phyloP scores from a whole-genome alignment of 345 rosid species.

The Salix suchowensis region DNA sequence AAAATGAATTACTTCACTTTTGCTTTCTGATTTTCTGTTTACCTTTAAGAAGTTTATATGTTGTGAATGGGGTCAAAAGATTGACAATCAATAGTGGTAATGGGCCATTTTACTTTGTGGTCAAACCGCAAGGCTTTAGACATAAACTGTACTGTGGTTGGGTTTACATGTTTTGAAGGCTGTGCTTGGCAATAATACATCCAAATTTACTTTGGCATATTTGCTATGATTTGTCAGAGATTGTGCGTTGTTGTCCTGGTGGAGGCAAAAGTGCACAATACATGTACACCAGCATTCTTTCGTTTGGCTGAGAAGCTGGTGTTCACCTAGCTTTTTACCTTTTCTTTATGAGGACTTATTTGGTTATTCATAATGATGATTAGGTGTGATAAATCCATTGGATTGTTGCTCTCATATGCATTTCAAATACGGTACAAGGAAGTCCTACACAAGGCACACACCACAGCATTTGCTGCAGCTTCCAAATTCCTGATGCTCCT shows the following conservation, averaged over 20 bases:
- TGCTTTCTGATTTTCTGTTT: neutral
- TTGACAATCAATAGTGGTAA: neutral
- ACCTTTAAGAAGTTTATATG: neutral
- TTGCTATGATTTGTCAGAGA: neutral
- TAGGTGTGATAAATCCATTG: conserved; percentile 62
- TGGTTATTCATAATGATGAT: neutral
- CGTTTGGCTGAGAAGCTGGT: neutral
- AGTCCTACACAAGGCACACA: conserved; percentile 69
- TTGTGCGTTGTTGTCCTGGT: neutral
- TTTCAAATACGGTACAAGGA: conserved; percentile 74
- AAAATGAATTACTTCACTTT: neutral
- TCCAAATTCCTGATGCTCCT: conserved; percentile 50
- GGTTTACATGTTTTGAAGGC: neutral
- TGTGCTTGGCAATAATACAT: neutral
- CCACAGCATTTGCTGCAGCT: conserved; percentile 52
- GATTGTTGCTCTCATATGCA: conserved; percentile 60
- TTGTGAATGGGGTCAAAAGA: neutral
- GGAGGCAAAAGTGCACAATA: neutral
- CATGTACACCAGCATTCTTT: neutral
- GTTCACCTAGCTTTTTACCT: neutral
- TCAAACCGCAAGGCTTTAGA: neutral
- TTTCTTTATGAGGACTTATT: neutral
- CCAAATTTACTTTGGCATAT: neutral
- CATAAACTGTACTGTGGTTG: neutral
- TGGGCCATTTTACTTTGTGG: neutral